These are phyloP conservation scores for Sistotremastrum niveocremeum DNA, from an alignment of 768 basidiomycete species.

Conservation along the genomic window DNA sequence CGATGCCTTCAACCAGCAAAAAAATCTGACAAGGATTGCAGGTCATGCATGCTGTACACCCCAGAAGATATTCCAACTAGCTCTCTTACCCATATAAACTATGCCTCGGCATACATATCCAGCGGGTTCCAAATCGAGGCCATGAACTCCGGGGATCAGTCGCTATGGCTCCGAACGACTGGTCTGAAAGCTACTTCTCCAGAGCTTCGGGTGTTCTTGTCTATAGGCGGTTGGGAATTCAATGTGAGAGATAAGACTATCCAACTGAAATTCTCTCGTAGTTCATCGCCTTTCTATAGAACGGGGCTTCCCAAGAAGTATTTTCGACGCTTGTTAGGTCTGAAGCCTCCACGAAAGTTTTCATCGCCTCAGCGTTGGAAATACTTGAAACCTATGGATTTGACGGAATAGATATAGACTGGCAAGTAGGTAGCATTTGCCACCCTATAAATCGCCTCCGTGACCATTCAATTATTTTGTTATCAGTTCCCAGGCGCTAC, in stretches of 20 bases:
- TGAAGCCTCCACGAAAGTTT: too few species aligned
- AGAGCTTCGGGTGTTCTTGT: too few species aligned
- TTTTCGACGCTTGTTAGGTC: too few species aligned
- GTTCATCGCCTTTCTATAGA: background rate
- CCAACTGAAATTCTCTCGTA: background rate
- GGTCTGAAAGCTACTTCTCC: too few species aligned
- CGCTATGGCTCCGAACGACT: background rate
- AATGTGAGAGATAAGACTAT: background rate
- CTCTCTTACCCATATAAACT: background rate
- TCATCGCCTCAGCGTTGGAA: too few species aligned
- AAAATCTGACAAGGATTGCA: background rate
- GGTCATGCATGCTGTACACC: background rate
- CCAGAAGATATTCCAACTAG: background rate
- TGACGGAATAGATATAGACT: background rate
- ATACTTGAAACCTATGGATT: constrained; percentile 1
- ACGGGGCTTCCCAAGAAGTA: too few species aligned
- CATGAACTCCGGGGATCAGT: background rate
- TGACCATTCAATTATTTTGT: background rate
- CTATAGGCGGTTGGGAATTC: too few species aligned
- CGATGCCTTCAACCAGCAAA: background rate
- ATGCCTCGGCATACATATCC: background rate
- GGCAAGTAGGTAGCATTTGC: background rate
- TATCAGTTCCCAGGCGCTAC: background rate
- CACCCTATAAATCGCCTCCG: background rate
- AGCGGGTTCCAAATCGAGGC: background rate